Percentiles rank a stretch among this genome's conserved stretches.
These are phyloP conservation scores for Mucor racemosus DNA, from an alignment of 371 early-diverging fungal species.

Conservation along the genomic window DNA sequence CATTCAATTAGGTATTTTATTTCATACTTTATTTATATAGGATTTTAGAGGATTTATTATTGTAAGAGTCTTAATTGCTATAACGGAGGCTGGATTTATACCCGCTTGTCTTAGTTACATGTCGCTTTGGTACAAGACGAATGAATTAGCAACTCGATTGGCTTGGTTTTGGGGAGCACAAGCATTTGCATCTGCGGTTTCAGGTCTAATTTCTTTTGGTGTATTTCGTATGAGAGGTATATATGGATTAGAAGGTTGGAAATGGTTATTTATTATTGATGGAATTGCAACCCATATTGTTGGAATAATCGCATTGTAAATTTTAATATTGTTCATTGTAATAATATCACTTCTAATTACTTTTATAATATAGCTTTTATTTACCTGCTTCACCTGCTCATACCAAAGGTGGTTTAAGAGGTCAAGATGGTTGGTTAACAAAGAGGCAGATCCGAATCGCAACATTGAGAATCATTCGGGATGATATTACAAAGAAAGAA, in stretches of 20 bases:
- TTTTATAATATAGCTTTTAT: slow-evolving; percentile 23
- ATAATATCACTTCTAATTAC: neutral
- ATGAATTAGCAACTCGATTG: slow-evolving; percentile 58
- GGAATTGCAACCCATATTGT: slow-evolving; percentile 56
- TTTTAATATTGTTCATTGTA: neutral
- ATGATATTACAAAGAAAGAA: slow-evolving; percentile 54
- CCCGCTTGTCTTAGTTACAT: slow-evolving; percentile 64
- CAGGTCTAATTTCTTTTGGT: slow-evolving; percentile 65
- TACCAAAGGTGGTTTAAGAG: slow-evolving; percentile 45
- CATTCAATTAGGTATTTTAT: too few relatives aligned
- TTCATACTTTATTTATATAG: slow-evolving; percentile 5
- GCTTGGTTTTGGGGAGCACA: slow-evolving; percentile 66
- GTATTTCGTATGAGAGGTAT: slow-evolving; percentile 60
- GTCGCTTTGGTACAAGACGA: slow-evolving; percentile 61
- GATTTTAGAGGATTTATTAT: slow-evolving; percentile 35
- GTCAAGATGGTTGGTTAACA: slow-evolving; percentile 43
- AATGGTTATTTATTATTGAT: slow-evolving; percentile 62
- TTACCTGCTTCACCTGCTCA: slow-evolving; percentile 51
- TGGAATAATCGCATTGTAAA: slow-evolving; percentile 49
- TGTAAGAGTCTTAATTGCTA: slow-evolving; percentile 38
- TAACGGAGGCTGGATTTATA: slow-evolving; percentile 63
- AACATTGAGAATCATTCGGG: slow-evolving; percentile 54
- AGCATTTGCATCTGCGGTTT: slow-evolving; percentile 60
- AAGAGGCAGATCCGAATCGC: slow-evolving; percentile 52
- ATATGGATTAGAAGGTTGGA: slow-evolving; percentile 61